Base-by-base conservation (phyloP, 306 rosid species). In the Quercus variabilis region DNA sequence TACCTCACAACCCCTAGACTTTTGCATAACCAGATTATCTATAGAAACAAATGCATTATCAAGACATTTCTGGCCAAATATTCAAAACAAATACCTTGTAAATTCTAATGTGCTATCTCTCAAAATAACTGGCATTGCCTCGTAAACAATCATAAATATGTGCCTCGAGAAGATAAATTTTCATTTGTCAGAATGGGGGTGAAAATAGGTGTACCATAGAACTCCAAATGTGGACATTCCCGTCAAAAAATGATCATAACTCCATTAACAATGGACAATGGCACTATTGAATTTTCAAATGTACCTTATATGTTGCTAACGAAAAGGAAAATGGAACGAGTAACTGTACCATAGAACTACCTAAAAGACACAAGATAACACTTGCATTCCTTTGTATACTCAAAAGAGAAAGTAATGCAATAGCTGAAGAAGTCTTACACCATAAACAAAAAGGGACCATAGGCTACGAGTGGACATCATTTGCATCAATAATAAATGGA, bases 1-100 rank as follows among this genome's bases (percentile, higher is more conserved):
- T 82, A 63, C 76, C 76, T 58, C 75, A 77, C 54, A 83, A 68
- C 30, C 60, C 15, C 43, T 1, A 30, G 12, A 6, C 60, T 18
- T 14, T 21, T 19, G 26, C 49, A 10, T 58, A 51, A 70, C 26
- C 69, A 35, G 51, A 11, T 25, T 59, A 49, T 33, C 80, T 30
- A 59, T 73, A 77, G 71, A 35, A 59, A 58, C 13, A 55, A 35
- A 38, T 62, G 55, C 30, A 35, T 30, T 62, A 60, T 62, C 60
- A 11, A 23, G n/a, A 55, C 23, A 52, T 76, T n/a, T 60, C 49
- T 33, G 20, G 49, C 26, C 70, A 65, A 56, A 55, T 6, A 25
- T 60, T 51, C 62, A 55, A 17, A 23, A 21, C 60, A 74, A 6
- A 33, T 11, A 35, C 25, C n/a, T 62, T 73, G 10, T 67, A 7